Percentiles rank a stretch among this genome's conserved stretches.
Evolutionary conservation across 805 yeast species (phyloP).

Genomic region (Starmera quercuum): DNA sequence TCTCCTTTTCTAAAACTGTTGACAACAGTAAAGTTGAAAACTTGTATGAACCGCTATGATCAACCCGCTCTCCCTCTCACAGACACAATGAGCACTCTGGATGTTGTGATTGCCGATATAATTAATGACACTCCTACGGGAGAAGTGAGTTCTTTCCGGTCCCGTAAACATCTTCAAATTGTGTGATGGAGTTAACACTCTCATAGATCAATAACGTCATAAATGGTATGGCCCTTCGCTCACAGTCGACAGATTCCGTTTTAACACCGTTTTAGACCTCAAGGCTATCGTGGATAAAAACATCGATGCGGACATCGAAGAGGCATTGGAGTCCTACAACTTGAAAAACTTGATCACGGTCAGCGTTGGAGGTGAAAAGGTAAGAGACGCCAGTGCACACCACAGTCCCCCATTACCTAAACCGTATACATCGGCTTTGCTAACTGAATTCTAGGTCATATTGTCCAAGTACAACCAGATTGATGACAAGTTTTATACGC

Average conservation of each 20-base stretch:
- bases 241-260: no score
- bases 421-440: no score
- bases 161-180: not conserved
- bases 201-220: constrained; percentile 22
- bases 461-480: constrained; percentile 43
- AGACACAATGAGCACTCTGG: constrained; percentile 6
- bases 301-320: constrained; percentile 24
- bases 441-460: no score
- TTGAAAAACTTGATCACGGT: constrained; percentile 28
- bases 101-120: constrained; percentile 16
- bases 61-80: no score
- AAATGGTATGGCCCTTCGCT: constrained; percentile 24
- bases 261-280: constrained; percentile 34
- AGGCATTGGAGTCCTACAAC: constrained; percentile 33
- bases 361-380: constrained; percentile 22
- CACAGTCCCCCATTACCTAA: no score
- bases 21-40: no score
- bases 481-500: constrained; percentile 48
- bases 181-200: not conserved
- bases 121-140: constrained; percentile 53
- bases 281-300: constrained; percentile 33
- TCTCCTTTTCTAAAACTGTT: no score
- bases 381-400: no score
- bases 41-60: no score
- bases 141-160: constrained; percentile 26